Conservation (phyloP, 2,329 filamentous ascomycete species). For the Ophiostoma angusticollis region DNA sequence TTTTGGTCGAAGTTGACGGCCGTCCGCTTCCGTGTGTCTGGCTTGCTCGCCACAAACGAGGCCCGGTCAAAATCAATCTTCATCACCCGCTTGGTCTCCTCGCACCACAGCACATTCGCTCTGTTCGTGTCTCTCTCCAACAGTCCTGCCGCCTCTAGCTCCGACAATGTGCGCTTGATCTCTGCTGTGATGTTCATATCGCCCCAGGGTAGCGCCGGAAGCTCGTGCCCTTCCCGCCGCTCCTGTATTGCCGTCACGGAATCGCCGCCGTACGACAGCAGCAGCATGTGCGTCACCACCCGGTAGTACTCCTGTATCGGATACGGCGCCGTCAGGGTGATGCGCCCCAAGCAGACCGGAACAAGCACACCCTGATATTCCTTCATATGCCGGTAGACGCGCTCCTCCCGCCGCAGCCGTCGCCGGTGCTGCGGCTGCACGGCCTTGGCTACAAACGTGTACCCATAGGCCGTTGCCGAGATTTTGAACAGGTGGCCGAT, state of each 20-base stretch:
- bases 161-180: background rate
- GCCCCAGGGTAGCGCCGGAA: background rate
- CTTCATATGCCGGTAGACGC: background rate
- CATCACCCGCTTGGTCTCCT: no score
- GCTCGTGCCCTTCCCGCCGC: no score
- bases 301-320: background rate
- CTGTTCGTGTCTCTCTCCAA: background rate
- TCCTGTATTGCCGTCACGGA: background rate
- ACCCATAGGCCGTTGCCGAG: background rate
- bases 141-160: background rate
- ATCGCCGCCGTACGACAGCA: constrained; percentile 6
- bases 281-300: constrained; percentile 1
- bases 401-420: background rate
- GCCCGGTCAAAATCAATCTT: no score
- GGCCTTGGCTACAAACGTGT: background rate
- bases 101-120: constrained; percentile 4
- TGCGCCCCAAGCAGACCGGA: constrained; percentile 2
- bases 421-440: background rate
- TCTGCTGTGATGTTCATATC: background rate
- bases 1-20: no score
- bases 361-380: background rate
- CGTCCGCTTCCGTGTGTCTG: no score
- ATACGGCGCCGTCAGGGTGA: background rate
- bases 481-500: constrained; percentile 1
- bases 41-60: no score